phyloP scores from a whole-genome alignment of 257 asterid species.

The Solanum gracilifrons region DNA sequence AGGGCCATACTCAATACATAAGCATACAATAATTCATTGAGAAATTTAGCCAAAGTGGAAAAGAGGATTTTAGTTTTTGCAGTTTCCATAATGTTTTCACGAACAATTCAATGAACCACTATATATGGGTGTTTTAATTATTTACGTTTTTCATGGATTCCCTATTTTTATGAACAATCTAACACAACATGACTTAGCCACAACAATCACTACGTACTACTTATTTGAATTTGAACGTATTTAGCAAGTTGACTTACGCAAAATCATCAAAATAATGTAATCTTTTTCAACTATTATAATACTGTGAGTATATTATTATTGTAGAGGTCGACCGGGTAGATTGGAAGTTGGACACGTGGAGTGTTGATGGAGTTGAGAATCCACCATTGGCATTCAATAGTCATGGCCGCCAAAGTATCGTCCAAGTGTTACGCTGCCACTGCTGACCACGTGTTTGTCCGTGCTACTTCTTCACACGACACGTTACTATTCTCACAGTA shows the following conservation, averaged over 20 bases:
- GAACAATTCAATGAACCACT: not conserved
- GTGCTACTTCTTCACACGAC: not conserved
- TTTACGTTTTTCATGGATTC: not conserved
- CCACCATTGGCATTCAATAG: not conserved
- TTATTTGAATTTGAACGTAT: not conserved
- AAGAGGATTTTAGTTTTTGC: not conserved
- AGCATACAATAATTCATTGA: not conserved
- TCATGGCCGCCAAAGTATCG: not conserved
- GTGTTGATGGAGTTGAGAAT: not conserved
- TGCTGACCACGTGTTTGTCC: constrained; percentile 25
- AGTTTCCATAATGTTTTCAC: not conserved
- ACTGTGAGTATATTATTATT: no score
- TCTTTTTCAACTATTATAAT: no score
- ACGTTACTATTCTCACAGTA: not conserved
- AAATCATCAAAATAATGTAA: not conserved
- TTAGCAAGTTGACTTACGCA: not conserved
- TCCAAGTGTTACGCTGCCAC: not conserved
- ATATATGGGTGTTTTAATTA: no score
- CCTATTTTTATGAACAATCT: not conserved
- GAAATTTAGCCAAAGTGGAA: not conserved
- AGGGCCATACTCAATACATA: not conserved
- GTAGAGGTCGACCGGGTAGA: not conserved
- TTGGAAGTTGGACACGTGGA: not conserved
- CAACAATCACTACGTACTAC: not conserved
- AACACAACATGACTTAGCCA: not conserved